Evolutionary conservation across 2,329 filamentous ascomycete genomes (phyloP).

Genomic region (Raffaelea arxii): DNA sequence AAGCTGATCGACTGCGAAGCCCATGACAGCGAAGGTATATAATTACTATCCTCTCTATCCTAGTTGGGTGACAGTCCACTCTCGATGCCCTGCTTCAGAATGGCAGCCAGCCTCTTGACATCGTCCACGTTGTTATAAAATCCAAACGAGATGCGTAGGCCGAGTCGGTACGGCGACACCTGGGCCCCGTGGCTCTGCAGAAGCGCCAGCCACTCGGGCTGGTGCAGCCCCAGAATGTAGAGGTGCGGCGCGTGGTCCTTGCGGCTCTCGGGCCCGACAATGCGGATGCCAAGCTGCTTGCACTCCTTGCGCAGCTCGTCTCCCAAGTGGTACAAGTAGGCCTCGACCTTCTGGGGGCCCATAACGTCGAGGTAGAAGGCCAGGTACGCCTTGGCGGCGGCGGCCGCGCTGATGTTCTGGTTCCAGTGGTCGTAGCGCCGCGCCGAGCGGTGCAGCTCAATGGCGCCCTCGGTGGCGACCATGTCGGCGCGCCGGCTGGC

Average conservation of each 20-base stretch:
- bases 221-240: not conserved
- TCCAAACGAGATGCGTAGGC: not conserved
- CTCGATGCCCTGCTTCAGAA: not conserved
- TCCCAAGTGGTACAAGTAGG: not conserved
- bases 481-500: not conserved
- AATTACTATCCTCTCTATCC: too few species aligned
- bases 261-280: not conserved
- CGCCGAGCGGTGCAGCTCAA: not conserved
- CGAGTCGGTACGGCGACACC: not conserved
- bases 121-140: not conserved
- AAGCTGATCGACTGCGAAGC: too few species aligned
- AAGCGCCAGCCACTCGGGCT: not conserved
- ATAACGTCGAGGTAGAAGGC: not conserved
- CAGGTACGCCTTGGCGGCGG: not conserved
- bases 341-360: not conserved
- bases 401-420: not conserved
- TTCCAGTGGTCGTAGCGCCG: constrained; percentile 1
- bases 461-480: not conserved
- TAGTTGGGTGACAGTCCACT: too few species aligned
- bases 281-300: not conserved
- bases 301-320: not conserved
- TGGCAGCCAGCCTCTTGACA: not conserved
- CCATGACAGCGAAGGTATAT: too few species aligned
- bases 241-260: not conserved
- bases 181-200: not conserved